phyloP scores from a whole-genome alignment of 2,329 filamentous ascomycete genomes.

The Clarireedia hainanense region DNA sequence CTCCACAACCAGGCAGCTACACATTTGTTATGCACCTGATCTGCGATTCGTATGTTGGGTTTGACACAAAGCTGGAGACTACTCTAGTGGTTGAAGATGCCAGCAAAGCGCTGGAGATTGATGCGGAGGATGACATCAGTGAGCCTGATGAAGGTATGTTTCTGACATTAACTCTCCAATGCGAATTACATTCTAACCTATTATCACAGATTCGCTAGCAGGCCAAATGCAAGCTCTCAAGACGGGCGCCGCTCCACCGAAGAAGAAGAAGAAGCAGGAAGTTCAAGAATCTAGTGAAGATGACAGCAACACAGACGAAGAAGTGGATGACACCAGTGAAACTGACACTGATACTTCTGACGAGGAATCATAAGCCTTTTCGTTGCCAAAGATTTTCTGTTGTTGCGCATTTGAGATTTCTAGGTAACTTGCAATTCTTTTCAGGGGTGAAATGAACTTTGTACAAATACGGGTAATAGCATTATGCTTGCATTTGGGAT shows the following conservation, averaged over 20 bases:
- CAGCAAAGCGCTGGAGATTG: conserved; percentile 71
- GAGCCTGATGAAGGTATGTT: conserved; percentile 92
- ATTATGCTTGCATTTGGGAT: conserved; percentile 4
- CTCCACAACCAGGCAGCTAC: conserved; percentile 85
- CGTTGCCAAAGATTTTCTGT: background rate
- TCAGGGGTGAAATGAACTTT: background rate
- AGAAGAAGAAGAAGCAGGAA: conserved; percentile 52
- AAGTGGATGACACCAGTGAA: conserved; percentile 52
- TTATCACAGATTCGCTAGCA: conserved; percentile 65
- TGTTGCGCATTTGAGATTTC: background rate
- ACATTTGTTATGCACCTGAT: conserved; percentile 91
- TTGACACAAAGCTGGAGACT: conserved; percentile 87
- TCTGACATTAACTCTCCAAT: background rate
- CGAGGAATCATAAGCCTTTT: conserved; percentile 21
- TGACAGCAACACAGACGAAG: conserved; percentile 76
- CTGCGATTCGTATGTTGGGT: conserved; percentile 91
- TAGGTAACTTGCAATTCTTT: conserved; percentile 5
- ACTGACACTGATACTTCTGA: conserved; percentile 51
- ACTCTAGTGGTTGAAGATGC: conserved; percentile 84
- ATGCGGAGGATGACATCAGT: conserved; percentile 88
- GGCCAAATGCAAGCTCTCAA: conserved; percentile 87
- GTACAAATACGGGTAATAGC: conserved; percentile 4
- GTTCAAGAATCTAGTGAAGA: conserved; percentile 58
- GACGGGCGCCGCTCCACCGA: conserved; percentile 50
- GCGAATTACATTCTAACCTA: background rate